These are phyloP conservation scores for Fraxinus sp. DNA, from an alignment of 305 asterid species.

Conservation along the genomic window DNA sequence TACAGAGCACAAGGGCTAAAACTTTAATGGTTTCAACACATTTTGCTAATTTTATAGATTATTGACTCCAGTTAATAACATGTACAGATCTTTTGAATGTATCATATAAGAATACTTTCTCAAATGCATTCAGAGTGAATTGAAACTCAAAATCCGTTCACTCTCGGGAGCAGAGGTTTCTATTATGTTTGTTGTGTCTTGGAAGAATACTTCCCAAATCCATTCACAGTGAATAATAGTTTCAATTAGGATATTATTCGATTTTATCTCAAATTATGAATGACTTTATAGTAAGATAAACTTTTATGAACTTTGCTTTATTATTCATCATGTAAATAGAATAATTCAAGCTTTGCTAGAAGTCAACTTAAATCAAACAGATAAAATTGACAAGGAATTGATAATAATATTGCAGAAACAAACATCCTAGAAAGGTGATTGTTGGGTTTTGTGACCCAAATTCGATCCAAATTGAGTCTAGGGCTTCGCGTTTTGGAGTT, in stretches of 20 bases:
- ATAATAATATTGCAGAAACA: too few relatives aligned
- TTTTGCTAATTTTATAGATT: conserved; percentile 8
- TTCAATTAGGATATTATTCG: neutral
- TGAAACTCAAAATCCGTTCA: neutral
- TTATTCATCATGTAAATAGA: too few relatives aligned
- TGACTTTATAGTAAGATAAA: too few relatives aligned
- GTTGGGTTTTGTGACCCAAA: too few relatives aligned
- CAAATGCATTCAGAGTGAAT: neutral
- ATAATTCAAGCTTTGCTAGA: too few relatives aligned
- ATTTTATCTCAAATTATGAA: neutral
- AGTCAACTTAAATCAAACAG: too few relatives aligned
- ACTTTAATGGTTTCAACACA: conserved; percentile 19
- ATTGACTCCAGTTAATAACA: neutral
- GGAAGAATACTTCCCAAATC: neutral
- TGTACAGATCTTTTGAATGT: conserved; percentile 11
- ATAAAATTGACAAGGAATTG: too few relatives aligned
- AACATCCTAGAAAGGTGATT: too few relatives aligned
- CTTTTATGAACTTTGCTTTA: too few relatives aligned
- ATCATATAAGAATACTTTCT: conserved; percentile 2
- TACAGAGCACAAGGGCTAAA: conserved; percentile 10
- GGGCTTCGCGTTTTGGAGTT: too few relatives aligned
- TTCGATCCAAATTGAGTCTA: too few relatives aligned
- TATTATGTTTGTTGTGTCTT: too few relatives aligned
- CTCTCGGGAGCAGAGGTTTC: neutral
- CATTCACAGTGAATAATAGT: neutral